phyloP scores from a whole-genome alignment of 2,329 filamentous ascomycete genomes.

The Byssoonygena ceratinophila region DNA sequence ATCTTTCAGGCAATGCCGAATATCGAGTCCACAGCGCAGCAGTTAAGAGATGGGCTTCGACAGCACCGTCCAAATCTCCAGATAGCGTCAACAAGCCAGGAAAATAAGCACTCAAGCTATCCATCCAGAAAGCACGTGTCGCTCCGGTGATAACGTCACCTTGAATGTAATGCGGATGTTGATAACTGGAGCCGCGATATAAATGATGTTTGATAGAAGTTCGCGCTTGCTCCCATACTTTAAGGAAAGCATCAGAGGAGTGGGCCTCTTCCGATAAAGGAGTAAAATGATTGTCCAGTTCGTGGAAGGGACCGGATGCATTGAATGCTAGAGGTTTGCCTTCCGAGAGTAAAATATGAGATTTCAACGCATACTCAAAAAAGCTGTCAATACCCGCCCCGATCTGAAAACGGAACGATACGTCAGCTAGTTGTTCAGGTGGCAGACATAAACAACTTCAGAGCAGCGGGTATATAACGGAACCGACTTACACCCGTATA shows the following conservation, averaged over 20 bases:
- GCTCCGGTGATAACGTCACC: conserved; percentile 81
- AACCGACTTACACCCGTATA: conserved; percentile 57
- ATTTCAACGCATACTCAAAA: conserved; percentile 95
- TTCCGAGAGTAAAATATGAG: conserved; percentile 78
- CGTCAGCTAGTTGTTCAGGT: conserved; percentile 2
- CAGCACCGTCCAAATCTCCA: conserved; percentile 81
- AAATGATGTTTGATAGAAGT: conserved; percentile 80
- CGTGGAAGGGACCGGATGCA: conserved; percentile 33
- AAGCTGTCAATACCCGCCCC: conserved; percentile 96
- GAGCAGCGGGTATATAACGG: too few relatives aligned
- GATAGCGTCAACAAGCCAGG: conserved; percentile 76
- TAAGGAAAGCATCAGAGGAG: conserved; percentile 65
- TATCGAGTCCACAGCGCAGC: conserved; percentile 92
- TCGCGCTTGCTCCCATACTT: conserved; percentile 76
- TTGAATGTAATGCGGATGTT: conserved; percentile 88
- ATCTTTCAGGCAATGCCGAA: conserved; percentile 85
- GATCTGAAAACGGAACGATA: conserved; percentile 42
- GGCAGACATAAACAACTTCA: not conserved
- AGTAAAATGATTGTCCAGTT: conserved; percentile 54
- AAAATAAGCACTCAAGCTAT: conserved; percentile 91
- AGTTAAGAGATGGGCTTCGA: conserved; percentile 79
- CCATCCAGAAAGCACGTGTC: conserved; percentile 83
- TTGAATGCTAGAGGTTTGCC: conserved; percentile 38
- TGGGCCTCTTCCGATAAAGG: conserved; percentile 56
- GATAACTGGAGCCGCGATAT: conserved; percentile 62